Evolutionary conservation across 2,329 filamentous ascomycete species (phyloP).

Genomic region (Pseudogymnoascus sp.): DNA sequence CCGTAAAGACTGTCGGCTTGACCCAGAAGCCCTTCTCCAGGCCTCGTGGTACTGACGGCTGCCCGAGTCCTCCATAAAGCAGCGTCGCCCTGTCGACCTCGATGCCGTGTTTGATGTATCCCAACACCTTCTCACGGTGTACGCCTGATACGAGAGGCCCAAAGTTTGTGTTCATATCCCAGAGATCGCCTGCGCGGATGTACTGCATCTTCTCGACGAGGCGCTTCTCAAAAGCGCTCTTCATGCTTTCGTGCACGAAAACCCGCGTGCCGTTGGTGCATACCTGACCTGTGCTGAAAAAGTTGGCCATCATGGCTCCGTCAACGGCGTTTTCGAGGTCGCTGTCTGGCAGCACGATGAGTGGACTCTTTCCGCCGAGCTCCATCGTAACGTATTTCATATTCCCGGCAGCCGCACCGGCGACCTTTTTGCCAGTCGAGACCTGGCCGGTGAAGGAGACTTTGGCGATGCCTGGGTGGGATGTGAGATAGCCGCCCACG

Average conservation of each 20-base stretch:
- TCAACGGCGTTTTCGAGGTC: constrained; percentile 75
- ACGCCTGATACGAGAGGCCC: constrained; percentile 71
- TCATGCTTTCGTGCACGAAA: constrained; percentile 64
- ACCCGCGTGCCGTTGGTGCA: constrained; percentile 90
- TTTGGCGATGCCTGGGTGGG: constrained; percentile 69
- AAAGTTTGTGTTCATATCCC: constrained; percentile 69
- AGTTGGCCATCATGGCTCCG: constrained; percentile 89
- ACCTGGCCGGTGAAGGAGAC: constrained; percentile 89
- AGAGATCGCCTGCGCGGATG: constrained; percentile 66
- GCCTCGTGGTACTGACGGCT: constrained; percentile 38
- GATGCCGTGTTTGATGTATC: constrained; percentile 70
- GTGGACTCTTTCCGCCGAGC: constrained; percentile 78
- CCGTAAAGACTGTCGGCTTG: constrained; percentile 74
- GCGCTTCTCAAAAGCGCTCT: constrained; percentile 59
- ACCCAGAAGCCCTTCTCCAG: constrained; percentile 69
- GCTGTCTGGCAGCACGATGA: constrained; percentile 74
- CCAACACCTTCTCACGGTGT: constrained; percentile 72
- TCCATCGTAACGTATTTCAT: constrained; percentile 95
- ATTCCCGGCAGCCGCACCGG: constrained; percentile 62
- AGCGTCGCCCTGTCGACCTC: constrained; percentile 67
- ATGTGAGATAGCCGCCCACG: constrained; percentile 68
- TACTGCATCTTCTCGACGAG: constrained; percentile 64
- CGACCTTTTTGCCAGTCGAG: constrained; percentile 74
- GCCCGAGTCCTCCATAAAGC: constrained; percentile 62
- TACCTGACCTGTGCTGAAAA: constrained; percentile 84